Base-by-base conservation (phyloP, 192 early-diverging fungal genomes). In the Rhizoclosmatium sp. region DNA sequence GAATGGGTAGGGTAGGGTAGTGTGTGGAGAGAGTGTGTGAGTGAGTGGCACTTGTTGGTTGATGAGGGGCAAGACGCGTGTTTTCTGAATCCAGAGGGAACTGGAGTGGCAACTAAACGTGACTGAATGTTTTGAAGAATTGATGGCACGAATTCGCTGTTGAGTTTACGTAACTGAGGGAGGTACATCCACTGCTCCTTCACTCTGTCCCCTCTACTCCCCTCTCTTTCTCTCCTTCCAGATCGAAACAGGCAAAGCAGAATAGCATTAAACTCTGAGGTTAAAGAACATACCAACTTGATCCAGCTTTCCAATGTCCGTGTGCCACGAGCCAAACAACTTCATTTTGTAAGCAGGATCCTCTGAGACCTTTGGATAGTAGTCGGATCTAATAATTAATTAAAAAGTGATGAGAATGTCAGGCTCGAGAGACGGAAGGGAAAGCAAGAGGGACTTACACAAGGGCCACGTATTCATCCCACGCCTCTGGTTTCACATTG, bases 241-340 rank as follows among this genome's bases (percentile, higher is more conserved):
- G 10, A 31, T 41, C 12, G 64, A 21, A 10, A 41, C 10, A 31
- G 14, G 56, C 56, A 14, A 59, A 59, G 21, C 21, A 19, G 14
- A 65, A 42, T 21, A 65, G 31, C 7, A 65, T 42, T 54, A 54
- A 54, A 54, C 5, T 16, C 47, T 4, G 23, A 12, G 44, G 68
- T 7, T 61, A 44, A 70, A 21, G 44, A 45, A 74, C 88, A 82
- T 89, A 93, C 92, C 82, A 83, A 93, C 92, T 69, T 93, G 93
- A 86, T 98, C 96, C 66, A 94, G 86, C 39, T 92, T 90, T 9
- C 96, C 96, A 80, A 98, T 92, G 73, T 95, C 91, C 23, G 92
- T 92, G 51, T 90, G 85, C 93, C 93, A 98, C 83, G 93, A 95
- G 48, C 96, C 96, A 72, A 93, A 95, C 21, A 98, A 84, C 80